Evolutionary conservation across 306 rosid genomes (phyloP), one percentile per base, ranked within the genome.

Genomic region (Adenanthera pavonina): DNA sequence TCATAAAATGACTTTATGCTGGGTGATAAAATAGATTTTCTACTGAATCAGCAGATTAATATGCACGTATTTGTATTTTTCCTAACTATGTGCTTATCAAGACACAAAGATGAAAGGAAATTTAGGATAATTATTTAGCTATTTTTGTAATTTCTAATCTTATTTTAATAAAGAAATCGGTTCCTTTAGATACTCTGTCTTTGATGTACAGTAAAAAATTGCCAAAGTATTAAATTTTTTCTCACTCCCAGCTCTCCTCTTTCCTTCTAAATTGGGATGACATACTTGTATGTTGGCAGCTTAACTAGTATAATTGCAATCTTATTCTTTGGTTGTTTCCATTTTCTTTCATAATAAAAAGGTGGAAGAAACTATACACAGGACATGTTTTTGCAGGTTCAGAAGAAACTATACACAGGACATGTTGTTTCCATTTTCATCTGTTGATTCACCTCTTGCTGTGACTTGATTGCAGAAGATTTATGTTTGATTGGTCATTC

Each of bases 351-450:
- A 61, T 46, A 4, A 41, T 60, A 76, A 74, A 78, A 5, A 47
- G 40, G 17, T 76, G 61, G 20, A 69, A 77, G 66, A 62, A 65
- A 78, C 61, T 89, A 67, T 71, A 83, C 68, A 81, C 46, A 43
- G 49, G 53, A 77, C 14, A 56, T 62, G 60, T 67, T 84, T 68
- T 74, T 91, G 85, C 97, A 93, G 97, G 92, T 86, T 86, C 65
- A 35, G 69, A 65, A 83, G 34, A 62, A 65, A 78, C 61, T 89
- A 67, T 71, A 83, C 68, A 81, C 46, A 43, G 49, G 53, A 77
- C 14, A 56, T 62, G 60, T 67, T 84, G 59, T 75, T 91, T 84
- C 95, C 91, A 95, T 91, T 68, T 74, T 91, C 19, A 66, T 78
- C 78, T 74, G 41, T 36, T 53, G 19, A 46, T 71, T 81, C n/a